These are phyloP conservation scores for Acanthamoeba divionensis DNA, from an alignment of 208 protist species.

Conservation along the genomic window DNA sequence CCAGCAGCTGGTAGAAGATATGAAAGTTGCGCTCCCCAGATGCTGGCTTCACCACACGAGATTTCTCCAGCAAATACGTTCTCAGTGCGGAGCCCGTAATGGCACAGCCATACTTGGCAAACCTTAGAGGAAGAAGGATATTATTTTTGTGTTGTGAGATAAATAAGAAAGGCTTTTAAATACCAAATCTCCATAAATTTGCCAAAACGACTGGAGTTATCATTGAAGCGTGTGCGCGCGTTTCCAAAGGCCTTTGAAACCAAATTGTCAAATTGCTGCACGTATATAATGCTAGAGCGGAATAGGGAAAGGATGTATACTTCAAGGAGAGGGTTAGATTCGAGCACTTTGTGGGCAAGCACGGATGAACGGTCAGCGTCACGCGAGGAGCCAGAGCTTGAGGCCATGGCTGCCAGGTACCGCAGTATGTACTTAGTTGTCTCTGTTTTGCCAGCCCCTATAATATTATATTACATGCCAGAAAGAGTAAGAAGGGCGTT, in stretches of 20 bases:
- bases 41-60: constrained; percentile 43
- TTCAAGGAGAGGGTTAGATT: constrained; percentile 46
- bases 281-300: neutral
- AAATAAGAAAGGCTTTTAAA: neutral
- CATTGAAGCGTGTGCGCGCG: constrained; percentile 74
- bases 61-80: constrained; percentile 63
- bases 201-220: constrained; percentile 78
- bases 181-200: constrained; percentile 77
- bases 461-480: neutral
- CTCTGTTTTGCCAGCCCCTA: constrained; percentile 67
- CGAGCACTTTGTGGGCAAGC: constrained; percentile 17
- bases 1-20: constrained; percentile 90
- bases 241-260: constrained; percentile 72
- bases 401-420: constrained; percentile 52
- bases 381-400: neutral
- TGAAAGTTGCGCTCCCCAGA: constrained; percentile 93
- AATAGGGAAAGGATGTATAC: neutral
- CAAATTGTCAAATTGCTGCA: neutral
- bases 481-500: neutral
- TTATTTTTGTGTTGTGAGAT: too few species aligned
- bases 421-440: constrained; percentile 65
- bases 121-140: too few species aligned
- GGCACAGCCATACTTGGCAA: neutral
- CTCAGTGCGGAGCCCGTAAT: neutral
- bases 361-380: neutral